Percentiles rank a stretch among this genome's conserved stretches.
These are phyloP conservation scores for Triticum dicoccoides DNA, from an alignment of 176 grass and related monocot species.

Conservation along the genomic window DNA sequence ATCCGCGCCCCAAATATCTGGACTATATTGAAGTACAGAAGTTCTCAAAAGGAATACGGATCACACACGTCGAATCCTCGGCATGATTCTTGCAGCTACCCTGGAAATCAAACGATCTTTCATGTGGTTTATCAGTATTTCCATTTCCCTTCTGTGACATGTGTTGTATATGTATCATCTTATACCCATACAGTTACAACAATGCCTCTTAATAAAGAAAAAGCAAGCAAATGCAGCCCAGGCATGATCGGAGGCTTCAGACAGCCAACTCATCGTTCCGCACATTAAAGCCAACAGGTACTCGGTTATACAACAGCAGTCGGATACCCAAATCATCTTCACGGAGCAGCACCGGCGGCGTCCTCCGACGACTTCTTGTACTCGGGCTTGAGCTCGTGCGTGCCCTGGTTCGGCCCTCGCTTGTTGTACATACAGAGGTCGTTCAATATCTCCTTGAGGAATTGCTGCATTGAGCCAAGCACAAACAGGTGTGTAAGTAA, in stretches of 20 bases:
- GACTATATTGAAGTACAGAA: not conserved
- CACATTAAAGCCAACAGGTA: not conserved
- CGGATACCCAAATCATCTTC: not conserved
- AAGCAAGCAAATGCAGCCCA: not conserved
- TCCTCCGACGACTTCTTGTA: conserved; percentile 83
- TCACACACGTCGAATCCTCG: not conserved
- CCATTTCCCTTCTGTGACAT: not conserved
- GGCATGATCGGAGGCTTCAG: not conserved
- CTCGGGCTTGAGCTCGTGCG: conserved; percentile 86
- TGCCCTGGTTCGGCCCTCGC: conserved; percentile 89
- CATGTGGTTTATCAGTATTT: not conserved
- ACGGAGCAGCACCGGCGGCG: conserved; percentile 21
- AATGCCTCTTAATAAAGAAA: not conserved
- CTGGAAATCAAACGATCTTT: not conserved
- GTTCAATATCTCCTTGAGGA: conserved; percentile 92
- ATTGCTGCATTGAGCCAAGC: conserved; percentile 59
- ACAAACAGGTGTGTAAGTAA: not conserved
- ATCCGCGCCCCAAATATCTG: not conserved
- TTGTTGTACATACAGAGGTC: conserved; percentile 89
- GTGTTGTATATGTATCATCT: not conserved
- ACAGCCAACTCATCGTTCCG: not conserved
- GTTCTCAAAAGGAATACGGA: not conserved
- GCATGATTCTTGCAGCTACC: no score
- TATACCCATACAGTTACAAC: not conserved
- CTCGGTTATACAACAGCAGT: not conserved